These are phyloP conservation scores for Diplocarpon rosae DNA, from an alignment of 2,329 filamentous ascomycete species.

Conservation along the genomic window DNA sequence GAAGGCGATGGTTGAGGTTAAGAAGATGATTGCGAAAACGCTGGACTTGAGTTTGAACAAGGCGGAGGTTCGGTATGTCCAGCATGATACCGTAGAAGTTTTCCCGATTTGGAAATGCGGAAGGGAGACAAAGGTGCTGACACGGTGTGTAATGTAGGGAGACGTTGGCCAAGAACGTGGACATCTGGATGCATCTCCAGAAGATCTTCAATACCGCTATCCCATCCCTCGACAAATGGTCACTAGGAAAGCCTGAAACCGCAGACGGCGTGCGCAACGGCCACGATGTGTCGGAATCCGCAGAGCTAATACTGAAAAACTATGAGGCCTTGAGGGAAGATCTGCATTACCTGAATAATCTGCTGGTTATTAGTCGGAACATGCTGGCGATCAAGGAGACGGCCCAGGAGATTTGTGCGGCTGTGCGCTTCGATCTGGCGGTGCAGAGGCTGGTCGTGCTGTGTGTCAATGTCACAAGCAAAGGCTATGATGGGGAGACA, in stretches of 20 bases:
- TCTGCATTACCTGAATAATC: slow-evolving; percentile 51
- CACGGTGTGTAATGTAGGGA: slow-evolving; percentile 33
- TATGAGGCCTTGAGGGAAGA: slow-evolving; percentile 50
- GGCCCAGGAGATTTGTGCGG: slow-evolving; percentile 53
- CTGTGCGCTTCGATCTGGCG: slow-evolving; percentile 54
- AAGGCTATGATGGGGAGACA: slow-evolving; percentile 54
- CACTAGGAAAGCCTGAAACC: slow-evolving; percentile 43
- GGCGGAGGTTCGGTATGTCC: slow-evolving; percentile 44
- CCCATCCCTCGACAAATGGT: slow-evolving; percentile 47
- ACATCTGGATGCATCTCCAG: slow-evolving; percentile 55
- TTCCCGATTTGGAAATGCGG: neutral
- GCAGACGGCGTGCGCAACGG: slow-evolving; percentile 42
- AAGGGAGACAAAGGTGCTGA: neutral
- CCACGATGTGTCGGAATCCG: slow-evolving; percentile 51
- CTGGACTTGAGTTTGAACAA: slow-evolving; percentile 51
- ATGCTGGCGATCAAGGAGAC: slow-evolving; percentile 54
- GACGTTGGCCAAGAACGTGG: slow-evolving; percentile 48
- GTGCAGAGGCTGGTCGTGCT: slow-evolving; percentile 55
- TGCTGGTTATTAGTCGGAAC: slow-evolving; percentile 56
- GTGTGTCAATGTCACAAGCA: slow-evolving; percentile 56
- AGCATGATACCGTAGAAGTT: neutral
- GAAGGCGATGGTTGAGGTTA: slow-evolving; percentile 42
- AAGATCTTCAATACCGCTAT: slow-evolving; percentile 51
- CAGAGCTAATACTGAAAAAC: slow-evolving; percentile 51
- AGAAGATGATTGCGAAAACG: slow-evolving; percentile 47